Evolutionary conservation across 2,329 filamentous ascomycete species (phyloP), one percentile per base, ranked within the genome.

Genomic region (Leptosphaerulina australis): DNA sequence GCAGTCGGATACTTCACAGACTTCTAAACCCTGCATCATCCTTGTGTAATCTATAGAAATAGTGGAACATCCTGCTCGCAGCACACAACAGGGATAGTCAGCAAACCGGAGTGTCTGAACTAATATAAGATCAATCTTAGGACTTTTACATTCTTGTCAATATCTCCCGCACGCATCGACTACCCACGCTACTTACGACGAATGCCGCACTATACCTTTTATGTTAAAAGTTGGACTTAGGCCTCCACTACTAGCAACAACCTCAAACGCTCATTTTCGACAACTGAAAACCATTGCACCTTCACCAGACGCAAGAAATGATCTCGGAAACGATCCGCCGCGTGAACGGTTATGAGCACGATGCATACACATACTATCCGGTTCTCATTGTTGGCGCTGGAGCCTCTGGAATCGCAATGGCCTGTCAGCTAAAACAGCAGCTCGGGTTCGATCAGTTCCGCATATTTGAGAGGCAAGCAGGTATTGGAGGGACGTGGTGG

Each of bases 401-500:
- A 10, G 81, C 84, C 59, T 84, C 83, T 0, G 85, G 79, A 15
- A 84, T 88, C 46, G 82, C 81, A 2, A 79, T 86, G 62, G 84
- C 80, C 6, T 83, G 81, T 31, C 79, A 80, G 18, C 67, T 88
- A 41, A 81, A 83, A 59, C 73, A 81, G 14, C 78, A 79, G 66
- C 77, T 86, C 31, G 78, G 77, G 22, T 83, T 83, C 44, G 78
- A 80, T 53, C 82, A 86, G 52, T 79, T 87, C 58, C 74, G 75
- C 21, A 77, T 88, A 62, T 87, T 86, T 51, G 85, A 88, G 18
- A 75, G 81, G 10, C 75, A 83, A 53, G 70, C 75, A 3, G 78
- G 79, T 3, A 75, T 86, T 33, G 85, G 85, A 24, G 85, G 85
- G 6, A 87, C 84, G 1, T 88, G 85, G 85, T 79, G 78, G 68